Percentiles rank a stretch among this genome's conserved stretches.
Conservation (phyloP, 2,329 filamentous ascomycete species). For the Nigrospora sphaerica region DNA sequence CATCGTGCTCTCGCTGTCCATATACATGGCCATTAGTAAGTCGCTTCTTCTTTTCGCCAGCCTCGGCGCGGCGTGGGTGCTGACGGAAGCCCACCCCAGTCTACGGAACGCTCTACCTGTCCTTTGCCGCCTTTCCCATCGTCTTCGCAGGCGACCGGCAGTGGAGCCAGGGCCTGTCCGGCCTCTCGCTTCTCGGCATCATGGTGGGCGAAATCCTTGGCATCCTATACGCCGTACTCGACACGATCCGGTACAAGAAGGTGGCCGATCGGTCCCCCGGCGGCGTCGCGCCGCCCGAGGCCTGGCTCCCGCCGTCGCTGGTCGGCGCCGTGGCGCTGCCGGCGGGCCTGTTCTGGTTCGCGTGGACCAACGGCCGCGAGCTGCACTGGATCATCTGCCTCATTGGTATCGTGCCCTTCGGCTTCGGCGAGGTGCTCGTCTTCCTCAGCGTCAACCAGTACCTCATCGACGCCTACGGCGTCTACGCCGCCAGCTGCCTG, state of each 20-base stretch:
- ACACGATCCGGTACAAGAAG: conserved; percentile 45
- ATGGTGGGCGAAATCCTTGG: conserved; percentile 43
- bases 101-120: no score
- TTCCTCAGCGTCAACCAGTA: conserved; percentile 49
- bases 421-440: conserved; percentile 35
- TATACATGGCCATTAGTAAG: conserved; percentile 58
- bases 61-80: no score
- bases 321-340: conserved; percentile 53
- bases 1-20: conserved; percentile 55
- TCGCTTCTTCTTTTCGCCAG: not conserved
- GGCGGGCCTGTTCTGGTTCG: conserved; percentile 57
- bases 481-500: conserved; percentile 64
- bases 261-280: conserved; percentile 30
- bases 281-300: conserved; percentile 55
- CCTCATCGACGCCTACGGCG: conserved; percentile 38
- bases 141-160: no score
- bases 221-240: conserved; percentile 48
- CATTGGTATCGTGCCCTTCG: conserved; percentile 18
- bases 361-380: conserved; percentile 49
- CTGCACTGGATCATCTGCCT: conserved; percentile 41
- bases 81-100: no score
- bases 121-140: no score
- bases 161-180: no score
- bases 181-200: no score
- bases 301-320: conserved; percentile 51